Evolutionary conservation across 345 rosid species (phyloP), one percentile per base, ranked within the genome.

Genomic region (Clarkia xantiana): DNA sequence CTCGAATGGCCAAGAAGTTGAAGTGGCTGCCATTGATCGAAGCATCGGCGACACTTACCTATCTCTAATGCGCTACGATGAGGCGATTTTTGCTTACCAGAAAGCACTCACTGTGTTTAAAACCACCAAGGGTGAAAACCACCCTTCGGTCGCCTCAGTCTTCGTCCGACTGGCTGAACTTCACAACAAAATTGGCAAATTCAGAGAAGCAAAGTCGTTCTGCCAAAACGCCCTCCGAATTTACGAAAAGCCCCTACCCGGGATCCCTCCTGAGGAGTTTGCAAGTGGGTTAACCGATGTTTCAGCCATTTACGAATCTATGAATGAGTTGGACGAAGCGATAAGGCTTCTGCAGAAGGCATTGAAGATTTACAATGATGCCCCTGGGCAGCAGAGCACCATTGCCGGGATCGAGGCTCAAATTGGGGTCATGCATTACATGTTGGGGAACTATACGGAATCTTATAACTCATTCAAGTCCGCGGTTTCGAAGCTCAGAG

Each of bases 321-420:
- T 83, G 81, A 75, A 77, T 11, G 91, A 81, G 18, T 54, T 77
- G 46, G 76, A 83, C 16, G 76, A 60, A 14, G 72, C 93, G 39
- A 62, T 83, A 12, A 83, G 70, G 71, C 47, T 86, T 50, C 77
- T 91, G 6, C 81, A 76, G 47, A 72, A 76, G 48, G 94, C 94
- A 1, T 69, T 78, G 60, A 82, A 75, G 72, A 64, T 80, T 18
- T 80, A 71, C 34, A 68, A 62, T 2, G 68, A 71, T 16, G 59
- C 72, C 12, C 82, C 78, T 11, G 84, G 91, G 17, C 87, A 81
- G 51, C 17, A 47, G 39, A 70, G 76, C 58, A 86, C 85, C 11
- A 46, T 79, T 53, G 94, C 96, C 14, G 98, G 98, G 53, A 78
- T 86, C 11, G 98, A 86, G 66, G 84, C 96, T 13, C 94, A 86